Base-by-base conservation (phyloP, 805 yeast genomes). In the Kluyveromyces nonfermentans region DNA sequence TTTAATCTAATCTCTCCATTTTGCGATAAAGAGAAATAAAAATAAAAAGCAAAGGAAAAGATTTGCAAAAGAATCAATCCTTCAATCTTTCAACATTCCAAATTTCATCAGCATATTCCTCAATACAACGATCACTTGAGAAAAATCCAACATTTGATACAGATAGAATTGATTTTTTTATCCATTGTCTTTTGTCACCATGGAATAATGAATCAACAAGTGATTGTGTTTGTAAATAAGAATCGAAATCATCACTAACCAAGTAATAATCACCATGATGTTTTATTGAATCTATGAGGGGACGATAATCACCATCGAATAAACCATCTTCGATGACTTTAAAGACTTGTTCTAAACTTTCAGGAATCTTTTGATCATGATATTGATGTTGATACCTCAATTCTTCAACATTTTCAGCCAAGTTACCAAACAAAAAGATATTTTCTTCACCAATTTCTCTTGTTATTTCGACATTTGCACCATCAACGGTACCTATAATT, bases 131-230 rank as follows among this genome's bases (percentile, higher is more conserved):
- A 64, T 88, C 97, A 49, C 89, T 79, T 49, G 85, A 76, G 70
- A 88, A 88, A 75, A 86, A 89, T 7, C 97, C 97, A 82, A 85
- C 84, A 62, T 85, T 85, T 43, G 97, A 94, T 45, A 88, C 96
- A 53, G 84, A 77, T 48, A 72, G 64, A 47, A 88, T 83, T 36
- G 82, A 69, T 68, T 85, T 87, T 63, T 77, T 79, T 45, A 77
- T 70, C 97, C 97, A 88, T 37, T 69, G 72, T 49, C 77, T 77
- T 59, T 74, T 80, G 60, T 79, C 79, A 47, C 67, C 68, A 42
- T 69, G 65, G 64, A 72, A 88, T 30, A 82, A 85, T 49, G 72
- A 72, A 59, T 88, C 95, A 52, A 87, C 82, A 42, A 79, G 71
- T 43, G 69, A 69, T 60, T 87, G 96, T 7, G 96, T 85, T 45